Evolutionary conservation across 2,329 filamentous ascomycete species (phyloP).

Genomic region (Hymenoscyphus albidus): DNA sequence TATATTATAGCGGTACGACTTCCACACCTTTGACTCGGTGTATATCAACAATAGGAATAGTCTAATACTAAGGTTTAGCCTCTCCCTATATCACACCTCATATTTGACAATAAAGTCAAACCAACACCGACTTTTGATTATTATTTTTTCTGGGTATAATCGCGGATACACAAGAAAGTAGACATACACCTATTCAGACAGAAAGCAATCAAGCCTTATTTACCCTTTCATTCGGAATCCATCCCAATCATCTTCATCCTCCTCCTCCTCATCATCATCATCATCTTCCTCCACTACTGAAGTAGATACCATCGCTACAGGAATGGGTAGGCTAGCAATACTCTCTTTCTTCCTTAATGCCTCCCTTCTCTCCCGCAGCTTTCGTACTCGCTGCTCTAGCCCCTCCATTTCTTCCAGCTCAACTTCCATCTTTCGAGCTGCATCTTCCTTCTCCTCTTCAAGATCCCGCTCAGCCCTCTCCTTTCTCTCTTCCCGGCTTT

Average conservation of each 20-base stretch:
- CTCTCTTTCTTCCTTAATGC: conserved; percentile 49
- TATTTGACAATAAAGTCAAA: too few relatives aligned
- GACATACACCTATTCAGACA: background rate
- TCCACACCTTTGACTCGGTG: too few relatives aligned
- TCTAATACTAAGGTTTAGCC: too few relatives aligned
- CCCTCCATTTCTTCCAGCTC: conserved; percentile 83
- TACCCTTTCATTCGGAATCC: conserved; percentile 44
- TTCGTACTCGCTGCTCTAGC: conserved; percentile 66
- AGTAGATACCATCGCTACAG: background rate
- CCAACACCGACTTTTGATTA: too few relatives aligned
- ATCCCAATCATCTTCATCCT: conserved; percentile 55
- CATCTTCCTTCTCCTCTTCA: conserved; percentile 71
- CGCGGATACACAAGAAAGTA: background rate
- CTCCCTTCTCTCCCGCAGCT: conserved; percentile 67
- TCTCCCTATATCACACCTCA: too few relatives aligned
- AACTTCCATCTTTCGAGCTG: conserved; percentile 65
- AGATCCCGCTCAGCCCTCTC: conserved; percentile 52
- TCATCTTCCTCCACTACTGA: conserved; percentile 21
- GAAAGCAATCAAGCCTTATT: background rate
- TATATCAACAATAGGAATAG: too few relatives aligned
- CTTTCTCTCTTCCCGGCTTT: conserved; percentile 45
- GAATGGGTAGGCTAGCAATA: conserved; percentile 8
- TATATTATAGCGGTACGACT: too few relatives aligned
- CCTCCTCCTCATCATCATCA: conserved; percentile 42
- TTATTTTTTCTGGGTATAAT: background rate